Evolutionary conservation across 1,284 basidiomycete species (phyloP).

Genomic region (Gymnopus androsaceus): DNA sequence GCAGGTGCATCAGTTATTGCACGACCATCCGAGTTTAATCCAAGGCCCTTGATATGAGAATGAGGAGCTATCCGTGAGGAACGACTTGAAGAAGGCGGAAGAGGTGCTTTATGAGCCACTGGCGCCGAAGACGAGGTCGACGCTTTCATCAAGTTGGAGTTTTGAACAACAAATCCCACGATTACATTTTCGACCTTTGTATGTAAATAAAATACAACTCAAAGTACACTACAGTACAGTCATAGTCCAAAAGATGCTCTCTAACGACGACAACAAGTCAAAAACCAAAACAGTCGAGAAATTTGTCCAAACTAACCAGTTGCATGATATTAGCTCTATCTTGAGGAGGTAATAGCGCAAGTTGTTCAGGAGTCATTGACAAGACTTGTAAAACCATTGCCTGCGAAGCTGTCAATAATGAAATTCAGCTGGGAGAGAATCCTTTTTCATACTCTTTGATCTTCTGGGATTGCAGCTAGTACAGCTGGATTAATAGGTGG

Average conservation of each 20-base stretch:
- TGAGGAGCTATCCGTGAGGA: slow-evolving; percentile 89
- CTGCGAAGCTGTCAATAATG: slow-evolving; percentile 34
- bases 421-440: neutral
- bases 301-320: slow-evolving; percentile 48
- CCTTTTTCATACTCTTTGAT: slow-evolving; percentile 57
- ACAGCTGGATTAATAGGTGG: slow-evolving; percentile 40
- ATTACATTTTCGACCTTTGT: neutral
- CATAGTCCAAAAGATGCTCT: slow-evolving; percentile 30
- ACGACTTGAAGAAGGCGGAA: slow-evolving; percentile 68
- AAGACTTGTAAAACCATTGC: slow-evolving; percentile 67
- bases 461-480: slow-evolving; percentile 63
- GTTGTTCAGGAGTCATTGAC: slow-evolving; percentile 71
- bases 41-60: slow-evolving; percentile 95
- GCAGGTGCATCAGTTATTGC: slow-evolving; percentile 68
- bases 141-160: slow-evolving; percentile 17
- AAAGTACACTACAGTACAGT: neutral
- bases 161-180: neutral
- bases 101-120: slow-evolving; percentile 70
- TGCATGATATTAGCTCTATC: slow-evolving; percentile 69
- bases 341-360: slow-evolving; percentile 57
- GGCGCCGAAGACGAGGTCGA: slow-evolving; percentile 45
- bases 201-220: neutral
- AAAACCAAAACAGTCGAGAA: neutral
- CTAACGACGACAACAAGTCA: slow-evolving; percentile 18
- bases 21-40: slow-evolving; percentile 83